phyloP scores from a whole-genome alignment of 1,284 basidiomycete genomes.

The Pterula multifida region DNA sequence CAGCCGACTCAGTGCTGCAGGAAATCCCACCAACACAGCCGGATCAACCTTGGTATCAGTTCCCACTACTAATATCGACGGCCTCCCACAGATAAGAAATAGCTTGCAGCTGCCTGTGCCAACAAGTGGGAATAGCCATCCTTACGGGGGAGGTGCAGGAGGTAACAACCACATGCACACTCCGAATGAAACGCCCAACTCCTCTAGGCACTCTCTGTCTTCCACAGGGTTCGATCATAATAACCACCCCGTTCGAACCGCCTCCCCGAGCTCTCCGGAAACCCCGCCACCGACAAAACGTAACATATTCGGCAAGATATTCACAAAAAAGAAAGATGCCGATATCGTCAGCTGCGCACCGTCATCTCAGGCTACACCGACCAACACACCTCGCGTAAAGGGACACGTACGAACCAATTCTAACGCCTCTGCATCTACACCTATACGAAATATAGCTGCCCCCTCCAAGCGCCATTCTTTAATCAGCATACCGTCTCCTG shows the following conservation, averaged over 20 bases:
- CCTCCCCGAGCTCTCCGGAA: not conserved
- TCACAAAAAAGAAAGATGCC: constrained; percentile 43
- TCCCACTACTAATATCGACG: no score
- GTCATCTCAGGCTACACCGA: not conserved
- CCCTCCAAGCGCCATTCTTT: not conserved
- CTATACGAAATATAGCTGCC: not conserved
- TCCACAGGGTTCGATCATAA: constrained; percentile 12
- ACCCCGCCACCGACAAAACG: constrained; percentile 10
- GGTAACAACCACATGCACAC: constrained; percentile 4
- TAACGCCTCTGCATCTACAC: not conserved
- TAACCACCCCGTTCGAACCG: not conserved
- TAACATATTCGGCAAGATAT: constrained; percentile 60
- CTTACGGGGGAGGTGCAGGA: not conserved
- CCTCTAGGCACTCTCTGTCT: constrained; percentile 27
- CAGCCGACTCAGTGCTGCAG: not conserved
- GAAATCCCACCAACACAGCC: no score
- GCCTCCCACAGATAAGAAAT: constrained; percentile 3
- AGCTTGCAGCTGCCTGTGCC: not conserved
- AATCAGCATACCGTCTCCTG: not conserved
- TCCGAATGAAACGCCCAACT: constrained; percentile 18
- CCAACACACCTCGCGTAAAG: not conserved
- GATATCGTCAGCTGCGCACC: not conserved
- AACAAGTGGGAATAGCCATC: not conserved
- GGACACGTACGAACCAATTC: not conserved
- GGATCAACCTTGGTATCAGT: no score